Evolutionary conservation across 371 early-diverging fungal genomes (phyloP).

Genomic region (Cokeromyces recurvatus): DNA sequence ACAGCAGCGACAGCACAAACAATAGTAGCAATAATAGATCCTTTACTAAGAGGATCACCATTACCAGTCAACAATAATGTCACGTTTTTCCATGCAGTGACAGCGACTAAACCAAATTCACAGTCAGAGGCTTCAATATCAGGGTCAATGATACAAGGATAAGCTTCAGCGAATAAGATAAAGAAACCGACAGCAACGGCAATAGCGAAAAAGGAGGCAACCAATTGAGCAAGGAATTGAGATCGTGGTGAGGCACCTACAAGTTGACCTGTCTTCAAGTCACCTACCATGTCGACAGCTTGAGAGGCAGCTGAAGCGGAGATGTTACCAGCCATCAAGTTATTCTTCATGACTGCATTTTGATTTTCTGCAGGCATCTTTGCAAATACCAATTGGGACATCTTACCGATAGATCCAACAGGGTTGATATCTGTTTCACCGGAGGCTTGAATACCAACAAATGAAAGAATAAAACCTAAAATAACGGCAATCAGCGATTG

Average conservation of each 20-base stretch:
- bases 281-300: conserved; percentile 63
- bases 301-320: conserved; percentile 56
- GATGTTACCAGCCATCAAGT: conserved; percentile 61
- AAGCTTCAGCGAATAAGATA: conserved; percentile 57
- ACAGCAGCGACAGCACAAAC: conserved; percentile 46
- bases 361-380: conserved; percentile 40
- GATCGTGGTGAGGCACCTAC: conserved; percentile 60
- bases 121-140: conserved; percentile 23
- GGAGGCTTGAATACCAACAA: conserved; percentile 65
- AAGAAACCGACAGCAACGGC: conserved; percentile 53
- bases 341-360: conserved; percentile 41
- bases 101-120: conserved; percentile 57
- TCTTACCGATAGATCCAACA: conserved; percentile 56
- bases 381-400: conserved; percentile 58
- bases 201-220: conserved; percentile 59
- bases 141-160: conserved; percentile 48
- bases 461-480: conserved; percentile 64
- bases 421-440: conserved; percentile 72
- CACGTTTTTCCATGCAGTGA: conserved; percentile 60
- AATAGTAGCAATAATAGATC: conserved; percentile 45
- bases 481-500: conserved; percentile 57
- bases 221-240: conserved; percentile 58
- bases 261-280: conserved; percentile 62
- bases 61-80: conserved; percentile 51
- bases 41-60: conserved; percentile 38